Conservation (phyloP, 2,329 filamentous ascomycete species). For the Escovopsis weberi region DNA sequence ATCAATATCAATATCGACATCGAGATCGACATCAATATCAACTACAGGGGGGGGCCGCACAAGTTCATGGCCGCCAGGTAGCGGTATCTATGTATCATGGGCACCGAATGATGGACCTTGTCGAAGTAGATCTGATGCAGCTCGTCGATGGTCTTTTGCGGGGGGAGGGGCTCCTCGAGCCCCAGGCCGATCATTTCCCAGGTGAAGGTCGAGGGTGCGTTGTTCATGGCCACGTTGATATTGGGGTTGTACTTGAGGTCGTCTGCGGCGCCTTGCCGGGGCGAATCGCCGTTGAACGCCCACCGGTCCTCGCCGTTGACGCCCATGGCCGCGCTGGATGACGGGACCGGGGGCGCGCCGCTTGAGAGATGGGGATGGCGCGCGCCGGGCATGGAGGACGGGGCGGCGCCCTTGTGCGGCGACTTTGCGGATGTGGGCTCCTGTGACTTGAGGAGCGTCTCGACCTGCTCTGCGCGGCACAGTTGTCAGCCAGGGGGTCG, state of each 20-base stretch:
- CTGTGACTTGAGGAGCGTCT: constrained; percentile 75
- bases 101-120: constrained; percentile 71
- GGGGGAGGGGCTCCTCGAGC: constrained; percentile 43
- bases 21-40: too few relatives aligned
- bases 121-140: constrained; percentile 83
- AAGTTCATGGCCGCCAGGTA: constrained; percentile 84
- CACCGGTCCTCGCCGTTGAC: constrained; percentile 37
- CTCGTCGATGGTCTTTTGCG: constrained; percentile 59
- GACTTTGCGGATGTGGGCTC: constrained; percentile 18
- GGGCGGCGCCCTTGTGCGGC: constrained; percentile 19
- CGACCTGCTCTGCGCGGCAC: constrained; percentile 62
- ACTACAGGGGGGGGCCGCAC: constrained; percentile 22
- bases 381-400: constrained; percentile 11
- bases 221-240: constrained; percentile 34
- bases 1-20: background rate
- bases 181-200: constrained; percentile 63
- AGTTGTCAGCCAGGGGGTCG: constrained; percentile 2
- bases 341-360: constrained; percentile 12
- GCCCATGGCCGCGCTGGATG: constrained; percentile 32
- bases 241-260: constrained; percentile 34
- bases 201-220: constrained; percentile 44
- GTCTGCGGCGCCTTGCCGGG: constrained; percentile 37
- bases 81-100: constrained; percentile 79
- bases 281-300: constrained; percentile 42
- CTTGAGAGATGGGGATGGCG: constrained; percentile 16